Evolutionary conservation across 2,329 filamentous ascomycete genomes (phyloP), one percentile per base, ranked within the genome.

Genomic region (Chaetomiaceae sp.): DNA sequence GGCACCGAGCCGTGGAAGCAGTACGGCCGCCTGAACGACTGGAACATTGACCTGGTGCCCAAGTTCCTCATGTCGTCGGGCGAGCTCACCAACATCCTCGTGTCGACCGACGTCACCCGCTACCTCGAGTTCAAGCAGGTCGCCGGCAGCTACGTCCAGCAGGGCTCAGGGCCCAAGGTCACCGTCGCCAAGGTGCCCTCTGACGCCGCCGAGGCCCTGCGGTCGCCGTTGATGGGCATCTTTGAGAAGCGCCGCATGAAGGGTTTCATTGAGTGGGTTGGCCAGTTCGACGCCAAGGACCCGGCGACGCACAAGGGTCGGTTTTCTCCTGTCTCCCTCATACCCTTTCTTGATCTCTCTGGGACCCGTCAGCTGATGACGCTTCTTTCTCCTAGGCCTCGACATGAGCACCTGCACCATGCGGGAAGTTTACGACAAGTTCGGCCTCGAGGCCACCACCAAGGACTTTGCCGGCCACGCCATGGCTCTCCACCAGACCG

Each of bases 391-490:
- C 6, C 55, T n/a, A 90, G 91, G 90, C 50, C 78, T 97, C 56
- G 83, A 93, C 68, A 74, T 98, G 54, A 75, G 76, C 62, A 77
- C 70, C 50, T 84, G 78, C 72, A 91, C 87, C 49, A 95, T 97
- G 90, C 94, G 88, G 76, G 91, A 96, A n/a, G 86, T 98, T 30
- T 98, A 94, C 64, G 90, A 97, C 73, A 96, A 97, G 69, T 98
- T 95, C 60, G 86, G 89, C 48, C 84, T 98, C 52, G 93, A 98
- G 72, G 64, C 84, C 18, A 77, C 81, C 49, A 98, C 93, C 57
- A 84, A 87, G 60, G 93, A 98, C 70, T 98, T 98, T 65, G 86
- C 97, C 60, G 93, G 93, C 55, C 93, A 98, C 70, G 88, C 91
- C 60, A 98, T 98, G 93, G 93, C 93, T 49, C 82, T 98, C 40